Evolutionary conservation across 2,329 filamentous ascomycete genomes (phyloP).

Genomic region (Colletotrichum paranaense): DNA sequence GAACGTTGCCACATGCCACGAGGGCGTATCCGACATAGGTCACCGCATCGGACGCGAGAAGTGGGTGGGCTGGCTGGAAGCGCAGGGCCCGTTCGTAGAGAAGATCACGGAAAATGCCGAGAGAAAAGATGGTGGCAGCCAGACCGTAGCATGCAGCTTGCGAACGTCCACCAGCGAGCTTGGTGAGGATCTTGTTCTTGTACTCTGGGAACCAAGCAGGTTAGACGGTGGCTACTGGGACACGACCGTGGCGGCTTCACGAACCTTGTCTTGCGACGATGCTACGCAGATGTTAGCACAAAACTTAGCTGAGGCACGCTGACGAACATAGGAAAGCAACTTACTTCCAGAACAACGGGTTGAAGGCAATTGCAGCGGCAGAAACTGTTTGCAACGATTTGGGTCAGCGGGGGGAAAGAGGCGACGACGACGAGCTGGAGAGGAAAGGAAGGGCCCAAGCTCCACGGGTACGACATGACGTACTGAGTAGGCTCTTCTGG

Average conservation of each 20-base stretch:
- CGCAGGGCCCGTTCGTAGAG: constrained; percentile 88
- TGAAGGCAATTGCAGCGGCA: constrained; percentile 86
- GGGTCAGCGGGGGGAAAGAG: constrained; percentile 31
- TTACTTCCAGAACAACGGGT: constrained; percentile 99
- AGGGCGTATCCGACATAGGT: constrained; percentile 77
- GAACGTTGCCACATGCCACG: constrained; percentile 79
- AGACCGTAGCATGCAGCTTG: constrained; percentile 90
- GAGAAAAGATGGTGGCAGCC: constrained; percentile 87
- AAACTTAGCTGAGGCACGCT: constrained; percentile 20
- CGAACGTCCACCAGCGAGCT: constrained; percentile 82
- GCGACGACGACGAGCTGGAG: constrained; percentile 4
- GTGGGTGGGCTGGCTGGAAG: constrained; percentile 78
- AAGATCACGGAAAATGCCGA: constrained; percentile 89
- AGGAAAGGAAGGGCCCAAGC: constrained; percentile 20
- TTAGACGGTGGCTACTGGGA: constrained; percentile 7
- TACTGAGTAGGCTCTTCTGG: constrained; percentile 75
- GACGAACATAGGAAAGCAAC: constrained; percentile 47
- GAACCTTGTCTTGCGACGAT: constrained; percentile 85
- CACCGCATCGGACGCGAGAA: constrained; percentile 70
- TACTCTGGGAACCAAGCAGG: constrained; percentile 73
- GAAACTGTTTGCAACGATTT: constrained; percentile 70
- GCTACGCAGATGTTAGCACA: constrained; percentile 60
- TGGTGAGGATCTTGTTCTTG: constrained; percentile 88
- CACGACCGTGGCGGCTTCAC: constrained; percentile 32
- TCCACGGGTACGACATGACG: constrained; percentile 43